phyloP scores from a whole-genome alignment of 441 rosid species.

The Pelargonium citronellum region DNA sequence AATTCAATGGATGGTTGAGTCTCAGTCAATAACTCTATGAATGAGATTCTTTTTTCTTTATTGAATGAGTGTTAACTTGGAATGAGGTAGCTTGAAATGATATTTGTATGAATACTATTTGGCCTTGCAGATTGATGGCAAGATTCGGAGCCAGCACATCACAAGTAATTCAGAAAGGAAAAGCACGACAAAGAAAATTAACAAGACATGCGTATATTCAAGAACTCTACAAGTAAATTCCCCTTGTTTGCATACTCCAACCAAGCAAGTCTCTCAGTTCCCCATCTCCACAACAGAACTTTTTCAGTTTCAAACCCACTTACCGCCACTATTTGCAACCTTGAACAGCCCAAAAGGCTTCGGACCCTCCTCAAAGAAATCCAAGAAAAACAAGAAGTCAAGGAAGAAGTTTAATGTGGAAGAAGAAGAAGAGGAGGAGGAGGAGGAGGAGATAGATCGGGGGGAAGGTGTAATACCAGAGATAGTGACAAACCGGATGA shows the following conservation, averaged over 20 bases:
- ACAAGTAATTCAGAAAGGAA: constrained; percentile 17
- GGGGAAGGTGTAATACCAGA: constrained; percentile 69
- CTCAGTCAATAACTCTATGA: no score
- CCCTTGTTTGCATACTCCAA: constrained; percentile 8
- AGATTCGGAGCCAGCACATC: constrained; percentile 18
- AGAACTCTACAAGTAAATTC: constrained; percentile 7
- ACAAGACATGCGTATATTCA: background rate
- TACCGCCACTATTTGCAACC: constrained; percentile 39
- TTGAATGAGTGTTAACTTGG: no score
- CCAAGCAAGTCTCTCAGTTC: constrained; percentile 20
- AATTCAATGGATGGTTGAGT: no score
- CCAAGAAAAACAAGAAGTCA: constrained; percentile 35
- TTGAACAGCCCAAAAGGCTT: constrained; percentile 69
- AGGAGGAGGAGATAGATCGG: constrained; percentile 27
- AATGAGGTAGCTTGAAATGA: background rate
- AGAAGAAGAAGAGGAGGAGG: constrained; percentile 25
- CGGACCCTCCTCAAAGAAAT: constrained; percentile 56
- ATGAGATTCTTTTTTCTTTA: no score
- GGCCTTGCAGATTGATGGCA: constrained; percentile 29
- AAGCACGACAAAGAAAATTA: background rate
- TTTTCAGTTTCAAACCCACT: constrained; percentile 14
- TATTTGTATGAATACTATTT: background rate
- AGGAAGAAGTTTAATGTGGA: constrained; percentile 19
- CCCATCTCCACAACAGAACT: constrained; percentile 19
- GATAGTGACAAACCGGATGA: constrained; percentile 89